Conservation (phyloP, 345 rosid genomes). For the Aurinia saxatilis region DNA sequence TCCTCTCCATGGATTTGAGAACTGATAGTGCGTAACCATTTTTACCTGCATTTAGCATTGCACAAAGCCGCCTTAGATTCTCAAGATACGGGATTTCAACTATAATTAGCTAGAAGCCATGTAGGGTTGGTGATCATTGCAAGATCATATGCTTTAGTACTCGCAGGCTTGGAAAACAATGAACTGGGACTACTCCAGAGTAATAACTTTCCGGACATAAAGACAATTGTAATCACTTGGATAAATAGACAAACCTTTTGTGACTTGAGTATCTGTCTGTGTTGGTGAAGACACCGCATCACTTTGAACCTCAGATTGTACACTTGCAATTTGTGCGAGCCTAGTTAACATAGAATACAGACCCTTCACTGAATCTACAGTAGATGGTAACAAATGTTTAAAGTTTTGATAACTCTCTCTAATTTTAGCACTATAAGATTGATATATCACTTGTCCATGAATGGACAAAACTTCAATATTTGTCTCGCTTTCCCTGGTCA, state of each 20-base stretch:
- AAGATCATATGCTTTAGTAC: background rate
- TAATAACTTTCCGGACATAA: background rate
- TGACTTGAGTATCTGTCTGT: conserved; percentile 30
- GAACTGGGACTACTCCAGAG: background rate
- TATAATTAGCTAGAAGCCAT: background rate
- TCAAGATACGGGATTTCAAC: background rate
- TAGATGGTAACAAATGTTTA: conserved; percentile 55
- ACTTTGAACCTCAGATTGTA: conserved; percentile 48
- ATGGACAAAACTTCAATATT: conserved; percentile 73
- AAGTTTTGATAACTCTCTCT: conserved; percentile 66
- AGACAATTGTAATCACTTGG: background rate
- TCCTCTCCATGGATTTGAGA: conserved; percentile 69
- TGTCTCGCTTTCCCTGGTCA: conserved; percentile 64
- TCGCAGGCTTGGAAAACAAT: background rate
- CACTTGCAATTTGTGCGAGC: conserved; percentile 83
- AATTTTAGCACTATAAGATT: conserved; percentile 64
- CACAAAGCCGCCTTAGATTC: conserved; percentile 1
- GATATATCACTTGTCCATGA: conserved; percentile 90
- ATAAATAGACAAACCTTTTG: conserved; percentile 49
- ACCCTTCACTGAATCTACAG: conserved; percentile 49
- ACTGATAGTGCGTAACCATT: conserved; percentile 82
- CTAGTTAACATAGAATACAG: conserved; percentile 52
- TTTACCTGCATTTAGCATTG: conserved; percentile 44
- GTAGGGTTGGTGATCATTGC: background rate
- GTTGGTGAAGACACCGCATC: conserved; percentile 35